phyloP scores from a whole-genome alignment of 257 asterid species.

The Solanum gracilifrons region DNA sequence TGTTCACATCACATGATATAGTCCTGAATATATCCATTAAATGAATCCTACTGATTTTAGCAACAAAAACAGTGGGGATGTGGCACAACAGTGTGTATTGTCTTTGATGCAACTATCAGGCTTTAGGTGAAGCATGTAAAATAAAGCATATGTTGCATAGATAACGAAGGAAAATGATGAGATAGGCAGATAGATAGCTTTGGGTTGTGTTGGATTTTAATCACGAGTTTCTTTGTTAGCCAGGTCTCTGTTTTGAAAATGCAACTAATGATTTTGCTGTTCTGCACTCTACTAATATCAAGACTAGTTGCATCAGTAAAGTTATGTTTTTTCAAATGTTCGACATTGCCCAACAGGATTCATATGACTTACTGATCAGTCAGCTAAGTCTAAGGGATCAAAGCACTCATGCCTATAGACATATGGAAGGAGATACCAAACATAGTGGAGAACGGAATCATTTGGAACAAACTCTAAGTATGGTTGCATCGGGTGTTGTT shows the following conservation, averaged over 20 bases:
- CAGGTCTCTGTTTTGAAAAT: not conserved
- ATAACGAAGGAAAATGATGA: not conserved
- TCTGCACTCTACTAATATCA: not conserved
- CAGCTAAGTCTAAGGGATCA: slow-evolving; percentile 35
- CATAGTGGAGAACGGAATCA: slow-evolving; percentile 27
- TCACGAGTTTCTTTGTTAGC: not conserved
- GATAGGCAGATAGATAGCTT: not conserved
- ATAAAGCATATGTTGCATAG: not conserved
- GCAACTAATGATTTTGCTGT: not conserved
- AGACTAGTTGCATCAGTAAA: not conserved
- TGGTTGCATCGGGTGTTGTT: slow-evolving; percentile 44
- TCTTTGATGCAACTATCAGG: not conserved
- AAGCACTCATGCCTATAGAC: slow-evolving; percentile 26
- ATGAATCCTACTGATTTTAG: not conserved
- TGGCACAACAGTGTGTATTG: not conserved
- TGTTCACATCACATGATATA: not conserved
- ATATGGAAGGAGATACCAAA: slow-evolving; percentile 24
- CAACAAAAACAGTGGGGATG: not conserved
- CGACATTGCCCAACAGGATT: slow-evolving; percentile 29
- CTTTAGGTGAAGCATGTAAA: not conserved
- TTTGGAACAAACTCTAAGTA: slow-evolving; percentile 37
- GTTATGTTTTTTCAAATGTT: not conserved
- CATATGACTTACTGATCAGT: slow-evolving; percentile 25
- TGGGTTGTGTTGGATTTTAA: not conserved
- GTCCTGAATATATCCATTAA: not conserved